Percentiles rank a stretch among this genome's conserved stretches.
Evolutionary conservation across 1,139 yeast species (phyloP).

Genomic region (Hansenula sp.): DNA sequence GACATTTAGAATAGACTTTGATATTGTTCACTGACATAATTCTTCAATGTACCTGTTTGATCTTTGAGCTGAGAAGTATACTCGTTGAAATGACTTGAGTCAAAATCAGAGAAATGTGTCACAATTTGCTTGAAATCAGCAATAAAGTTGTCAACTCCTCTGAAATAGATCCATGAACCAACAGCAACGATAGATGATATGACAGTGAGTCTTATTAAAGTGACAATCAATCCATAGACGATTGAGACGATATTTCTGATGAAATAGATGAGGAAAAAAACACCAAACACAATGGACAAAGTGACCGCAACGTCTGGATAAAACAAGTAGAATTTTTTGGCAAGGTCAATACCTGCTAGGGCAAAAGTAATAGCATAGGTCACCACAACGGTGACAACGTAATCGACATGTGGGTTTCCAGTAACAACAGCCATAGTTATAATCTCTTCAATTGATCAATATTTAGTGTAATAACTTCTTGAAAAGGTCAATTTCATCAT

Average conservation of each 20-base stretch:
- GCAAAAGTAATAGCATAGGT: conserved; percentile 1
- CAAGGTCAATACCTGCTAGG: background rate
- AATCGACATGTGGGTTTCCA: conserved; percentile 19
- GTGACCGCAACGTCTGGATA: conserved; percentile 18
- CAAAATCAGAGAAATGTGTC: conserved; percentile 1
- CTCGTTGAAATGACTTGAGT: background rate
- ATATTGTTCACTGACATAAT: background rate
- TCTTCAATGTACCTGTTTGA: background rate
- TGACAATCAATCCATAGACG: conserved; percentile 13
- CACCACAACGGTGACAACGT: conserved; percentile 10
- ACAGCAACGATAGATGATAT: conserved; percentile 8
- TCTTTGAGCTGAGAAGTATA: background rate
- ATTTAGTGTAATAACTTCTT: background rate
- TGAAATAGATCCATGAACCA: conserved; percentile 16
- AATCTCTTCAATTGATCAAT: background rate
- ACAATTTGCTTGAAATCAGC: conserved; percentile 10
- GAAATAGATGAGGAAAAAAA: conserved; percentile 11
- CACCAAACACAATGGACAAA: conserved; percentile 8
- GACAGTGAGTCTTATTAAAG: conserved; percentile 12
- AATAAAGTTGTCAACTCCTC: conserved; percentile 17
- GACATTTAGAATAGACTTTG: background rate
- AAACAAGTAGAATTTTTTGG: conserved; percentile 5
- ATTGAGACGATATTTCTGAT: conserved; percentile 18
- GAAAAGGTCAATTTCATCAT: background rate
- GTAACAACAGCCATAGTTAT: conserved; percentile 11